Base-by-base conservation (phyloP, 2,329 filamentous ascomycete species). In the Penicillium psychrosexuale region DNA sequence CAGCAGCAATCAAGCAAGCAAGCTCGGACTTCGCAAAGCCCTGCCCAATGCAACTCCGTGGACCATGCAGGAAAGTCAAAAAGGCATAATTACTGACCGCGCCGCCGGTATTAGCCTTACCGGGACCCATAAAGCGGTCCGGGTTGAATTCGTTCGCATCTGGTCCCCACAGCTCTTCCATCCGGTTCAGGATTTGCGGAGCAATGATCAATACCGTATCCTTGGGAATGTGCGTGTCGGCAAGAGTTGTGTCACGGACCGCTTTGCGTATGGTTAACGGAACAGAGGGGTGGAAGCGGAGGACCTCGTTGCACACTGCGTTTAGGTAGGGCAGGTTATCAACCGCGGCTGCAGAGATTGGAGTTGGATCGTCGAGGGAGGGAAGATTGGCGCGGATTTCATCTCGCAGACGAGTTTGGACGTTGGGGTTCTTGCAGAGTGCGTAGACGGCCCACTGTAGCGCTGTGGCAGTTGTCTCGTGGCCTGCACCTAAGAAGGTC, bases 61-160 rank as follows among this genome's bases (percentile, higher is more conserved):
- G 91, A 0, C 92, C 92, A 69, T 96, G 90, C 55, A 96, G 72
- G 74, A 96, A 96, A 0, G 90, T 93, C 73, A 93, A 69, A 65
- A 88, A 86, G 0, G 86, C 83, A 69, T 88, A 96, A 72, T 93
- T 94, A 61, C 82, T 90, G 15, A 80, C 78, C 1, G 90, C 87
- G 8, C 89, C 89, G 7, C 90, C 90, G 39, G 82, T 86, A 53
- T 85, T 85, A 5, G 78, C 77, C 28, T 64, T 66, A 0, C 72
- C 75, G 0, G 70, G 66, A 7, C 76, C 80, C 67, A 87, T 77
- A 87, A 89, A 92, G 17, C 90, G 80, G 19, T 92, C 90, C 0
- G 91, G 91, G 51, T 89, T 83, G 78, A 97, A 97, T 44, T 83
- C 77, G 30, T 75, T 74, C 0, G 90, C 90, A 62, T 93, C 88